Conservation (phyloP, 257 asterid species). For the Solanum etuberosum region DNA sequence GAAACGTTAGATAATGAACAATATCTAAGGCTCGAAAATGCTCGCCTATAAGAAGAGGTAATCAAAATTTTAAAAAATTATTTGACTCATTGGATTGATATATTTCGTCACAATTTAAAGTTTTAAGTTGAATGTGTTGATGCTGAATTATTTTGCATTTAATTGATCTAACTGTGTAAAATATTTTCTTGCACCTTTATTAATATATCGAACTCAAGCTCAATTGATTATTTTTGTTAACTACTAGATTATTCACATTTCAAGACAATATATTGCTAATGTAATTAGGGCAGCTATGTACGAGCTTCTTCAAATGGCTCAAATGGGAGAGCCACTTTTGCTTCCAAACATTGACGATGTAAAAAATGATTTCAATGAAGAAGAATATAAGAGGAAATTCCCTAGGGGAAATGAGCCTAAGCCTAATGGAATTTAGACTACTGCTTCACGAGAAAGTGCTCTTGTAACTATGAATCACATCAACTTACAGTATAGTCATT, state of each 20-base stretch:
- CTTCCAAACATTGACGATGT: conserved; percentile 6
- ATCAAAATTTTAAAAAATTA: neutral
- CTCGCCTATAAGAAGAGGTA: too few species aligned
- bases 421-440: conserved; percentile 4
- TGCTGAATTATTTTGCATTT: neutral
- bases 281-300: conserved; percentile 27
- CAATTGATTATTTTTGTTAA: neutral
- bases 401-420: neutral
- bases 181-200: neutral
- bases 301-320: conserved; percentile 21
- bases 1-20: too few species aligned
- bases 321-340: conserved; percentile 39
- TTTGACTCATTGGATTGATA: neutral
- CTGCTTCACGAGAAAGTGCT: conserved; percentile 19
- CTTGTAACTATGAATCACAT: conserved; percentile 6
- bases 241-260: neutral
- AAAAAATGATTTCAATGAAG: conserved; percentile 3
- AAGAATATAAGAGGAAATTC: conserved; percentile 22
- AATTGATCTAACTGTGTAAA: neutral
- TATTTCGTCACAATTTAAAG: neutral
- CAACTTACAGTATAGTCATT: conserved; percentile 17
- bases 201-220: neutral
- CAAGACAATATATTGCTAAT: neutral
- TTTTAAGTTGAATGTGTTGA: neutral
- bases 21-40: too few species aligned